Conservation (phyloP, 2,329 filamentous ascomycete species). For the Monosporascus sp. region DNA sequence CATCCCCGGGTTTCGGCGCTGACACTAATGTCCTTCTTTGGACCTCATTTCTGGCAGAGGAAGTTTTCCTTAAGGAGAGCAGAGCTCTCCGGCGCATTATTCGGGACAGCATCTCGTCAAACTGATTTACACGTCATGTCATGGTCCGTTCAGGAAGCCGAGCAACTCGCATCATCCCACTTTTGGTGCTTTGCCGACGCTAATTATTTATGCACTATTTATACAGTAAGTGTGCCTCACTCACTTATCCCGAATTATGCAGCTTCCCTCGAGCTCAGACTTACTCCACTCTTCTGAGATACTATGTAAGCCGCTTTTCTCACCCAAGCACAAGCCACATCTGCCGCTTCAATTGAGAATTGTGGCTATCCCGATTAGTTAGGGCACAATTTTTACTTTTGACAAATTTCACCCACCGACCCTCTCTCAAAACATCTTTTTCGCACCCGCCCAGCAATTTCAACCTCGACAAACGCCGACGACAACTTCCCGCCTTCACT, state of each 20-base stretch:
- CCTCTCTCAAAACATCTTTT: not conserved
- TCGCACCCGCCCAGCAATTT: not conserved
- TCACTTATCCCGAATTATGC: not conserved
- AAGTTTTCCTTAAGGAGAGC: conserved; percentile 15
- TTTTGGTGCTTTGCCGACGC: not conserved
- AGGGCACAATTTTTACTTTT: not conserved
- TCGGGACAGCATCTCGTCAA: conserved; percentile 28
- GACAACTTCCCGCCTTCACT: conserved; percentile 11
- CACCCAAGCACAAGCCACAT: no score
- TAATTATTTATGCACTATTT: no score
- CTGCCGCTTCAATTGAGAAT: no score
- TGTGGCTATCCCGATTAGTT: not conserved
- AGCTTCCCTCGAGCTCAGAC: no score
- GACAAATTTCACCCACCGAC: not conserved
- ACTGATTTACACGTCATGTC: conserved; percentile 2
- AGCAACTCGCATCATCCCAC: not conserved
- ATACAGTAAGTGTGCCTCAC: no score
- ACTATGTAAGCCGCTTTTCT: no score
- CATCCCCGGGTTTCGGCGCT: conserved; percentile 54
- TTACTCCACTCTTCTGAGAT: no score
- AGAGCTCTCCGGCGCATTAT: conserved; percentile 25
- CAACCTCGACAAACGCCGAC: conserved; percentile 7
- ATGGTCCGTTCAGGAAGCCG: not conserved
- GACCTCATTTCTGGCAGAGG: conserved; percentile 9
- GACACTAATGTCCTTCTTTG: conserved; percentile 43